Base-by-base conservation (phyloP, 2,329 filamentous ascomycete genomes). In the Colletotrichum simmondsii region DNA sequence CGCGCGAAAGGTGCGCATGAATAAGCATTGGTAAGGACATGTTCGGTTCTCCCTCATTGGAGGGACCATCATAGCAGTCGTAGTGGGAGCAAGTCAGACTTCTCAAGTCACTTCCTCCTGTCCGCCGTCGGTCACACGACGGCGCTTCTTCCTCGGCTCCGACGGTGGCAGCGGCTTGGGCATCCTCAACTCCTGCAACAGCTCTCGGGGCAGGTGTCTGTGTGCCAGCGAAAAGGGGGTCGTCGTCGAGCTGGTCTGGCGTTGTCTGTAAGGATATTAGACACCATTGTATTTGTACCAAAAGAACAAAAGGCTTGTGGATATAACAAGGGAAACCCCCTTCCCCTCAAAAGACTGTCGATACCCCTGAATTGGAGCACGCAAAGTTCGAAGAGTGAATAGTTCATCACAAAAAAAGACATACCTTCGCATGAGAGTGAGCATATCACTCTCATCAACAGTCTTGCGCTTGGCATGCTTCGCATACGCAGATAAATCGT, bases 181-280 rank as follows among this genome's bases (percentile, higher is more conserved):
- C 92, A 95, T 94, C 73, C 93, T 92, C 76, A 98, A 85, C 79
- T 96, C 93, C 80, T 97, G 94, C 63, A 97, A 84, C 68, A 97
- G 87, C 82, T 98, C 95, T 77, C 94, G 87, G 1, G 95, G 94
- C 56, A 98, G 87, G 83, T 96, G 87, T 74, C 91, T 93, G 78
- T 96, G 93, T 37, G 95, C 95, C n/a, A 97, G 88, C 46, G 94
- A 94, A 82, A 97, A 97, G 32, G 92, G 87, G 63, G 94, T 96
- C n/a, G 89, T 92, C 35, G 89, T 89, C 53, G 89, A 87, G 76
- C 89, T 93, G 73, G 93, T 90, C 80, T 94, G 92, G 69, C 95
- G 92, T 87, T 97, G 94, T 83, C 94, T 96, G 83, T 81, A 82
- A 73, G 71, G 78, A 73, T 77, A 74, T 78, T 53, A 73, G 65